Evolutionary conservation across 768 basidiomycete species (phyloP), one percentile per base, ranked within the genome.

Genomic region (Tulasnella sp.): DNA sequence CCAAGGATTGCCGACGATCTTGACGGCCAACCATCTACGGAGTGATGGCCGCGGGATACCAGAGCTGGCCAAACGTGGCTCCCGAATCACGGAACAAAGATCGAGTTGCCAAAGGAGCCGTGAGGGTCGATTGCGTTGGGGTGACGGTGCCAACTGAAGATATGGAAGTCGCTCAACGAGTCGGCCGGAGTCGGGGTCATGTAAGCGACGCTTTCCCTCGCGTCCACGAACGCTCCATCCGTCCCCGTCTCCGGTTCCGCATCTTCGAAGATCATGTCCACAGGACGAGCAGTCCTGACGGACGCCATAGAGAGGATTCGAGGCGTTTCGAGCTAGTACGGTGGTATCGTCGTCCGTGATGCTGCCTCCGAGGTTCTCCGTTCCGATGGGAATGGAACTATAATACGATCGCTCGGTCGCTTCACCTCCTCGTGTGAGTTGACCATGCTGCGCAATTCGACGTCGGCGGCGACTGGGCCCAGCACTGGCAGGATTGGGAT

Each of bases 211-310:
- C 87, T 93, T 81, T 91, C 89, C 67, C 90, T 85, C 1, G 94
- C 89, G 78, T 96, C 94, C 1, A 90, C 86, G 79, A 92, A 94
- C 77, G 93, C 89, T 22, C 90, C 78, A 22, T 80, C 92, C 40
- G 81, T 82, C 58, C 92, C 92, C 0, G 89, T 89, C 77, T 91
- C 91, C 0, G 88, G 88, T 71, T 89, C 91, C 0, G 87, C 86
- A 0, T 74, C 72, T 15, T 78, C 77, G 52, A 78, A 78, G 17
- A 78, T 42, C 77, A 78, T 78, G 22, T 9, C 77, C 22, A 78
- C 77, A 1, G 77, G 77, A 11, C 77, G 64, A n/a, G 52, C 71
- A 6, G 71, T 39, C 19, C 49, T 31, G 15, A 38, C 25, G 1
- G 80, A 15, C 3, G 74, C 34, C 58, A 75, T 68, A 38, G 74